phyloP scores from a whole-genome alignment of 495 filamentous ascomycete genomes.

The Alectoria sarmentosa region DNA sequence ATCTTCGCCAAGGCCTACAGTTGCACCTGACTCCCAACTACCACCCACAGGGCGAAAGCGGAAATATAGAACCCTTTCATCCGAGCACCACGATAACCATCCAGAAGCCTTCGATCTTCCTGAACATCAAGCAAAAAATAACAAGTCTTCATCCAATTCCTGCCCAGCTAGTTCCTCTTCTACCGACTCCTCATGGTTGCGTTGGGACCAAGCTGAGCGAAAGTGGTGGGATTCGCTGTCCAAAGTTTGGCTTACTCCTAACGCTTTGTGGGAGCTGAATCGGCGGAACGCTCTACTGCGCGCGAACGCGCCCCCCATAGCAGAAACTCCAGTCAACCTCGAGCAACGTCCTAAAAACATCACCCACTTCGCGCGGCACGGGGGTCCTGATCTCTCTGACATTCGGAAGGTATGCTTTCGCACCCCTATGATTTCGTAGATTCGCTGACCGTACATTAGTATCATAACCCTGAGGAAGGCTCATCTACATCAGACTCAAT shows the following conservation, averaged over 20 bases:
- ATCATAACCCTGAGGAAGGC: neutral
- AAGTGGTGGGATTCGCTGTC: neutral
- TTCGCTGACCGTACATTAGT: neutral
- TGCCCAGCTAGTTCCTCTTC: neutral
- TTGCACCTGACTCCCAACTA: neutral
- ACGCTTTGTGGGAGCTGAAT: neutral
- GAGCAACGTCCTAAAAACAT: neutral
- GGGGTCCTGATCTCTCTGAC: constrained; percentile 5
- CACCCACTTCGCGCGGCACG: neutral
- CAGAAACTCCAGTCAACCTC: too few species aligned
- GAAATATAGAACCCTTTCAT: neutral
- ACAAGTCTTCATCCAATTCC: neutral
- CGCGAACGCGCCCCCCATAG: neutral
- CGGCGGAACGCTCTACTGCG: neutral
- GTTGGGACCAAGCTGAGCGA: neutral
- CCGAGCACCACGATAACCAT: neutral
- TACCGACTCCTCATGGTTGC: neutral
- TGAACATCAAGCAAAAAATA: neutral
- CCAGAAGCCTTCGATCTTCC: neutral
- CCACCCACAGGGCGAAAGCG: constrained; percentile 3
- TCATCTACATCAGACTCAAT: neutral
- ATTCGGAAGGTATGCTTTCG: neutral
- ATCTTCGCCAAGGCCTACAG: neutral
- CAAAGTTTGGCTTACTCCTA: neutral
- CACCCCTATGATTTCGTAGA: neutral